phyloP scores from a whole-genome alignment of 768 basidiomycete species.

The Mycena latifolia region DNA sequence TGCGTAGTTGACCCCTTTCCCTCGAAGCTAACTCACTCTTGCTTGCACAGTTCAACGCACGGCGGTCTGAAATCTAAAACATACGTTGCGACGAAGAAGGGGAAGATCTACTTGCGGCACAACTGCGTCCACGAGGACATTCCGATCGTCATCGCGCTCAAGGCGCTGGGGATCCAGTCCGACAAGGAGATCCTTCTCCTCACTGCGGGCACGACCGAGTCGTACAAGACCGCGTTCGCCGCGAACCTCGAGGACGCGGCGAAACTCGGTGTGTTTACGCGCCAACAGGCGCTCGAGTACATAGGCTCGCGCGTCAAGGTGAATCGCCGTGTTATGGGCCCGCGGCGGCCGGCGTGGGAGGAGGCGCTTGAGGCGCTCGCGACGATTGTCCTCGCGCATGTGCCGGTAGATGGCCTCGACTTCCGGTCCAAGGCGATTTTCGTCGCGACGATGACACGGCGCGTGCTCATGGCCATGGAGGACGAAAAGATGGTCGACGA shows the following conservation, averaged over 20 bases:
- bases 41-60: conserved; percentile 72
- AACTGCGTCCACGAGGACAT: conserved; percentile 98
- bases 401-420: conserved; percentile 90
- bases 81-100: conserved; percentile 95
- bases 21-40: neutral
- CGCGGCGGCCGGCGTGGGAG: conserved; percentile 89
- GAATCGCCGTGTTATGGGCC: conserved; percentile 84
- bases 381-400: conserved; percentile 96
- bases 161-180: conserved; percentile 95
- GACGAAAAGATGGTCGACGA: conserved; percentile 99
- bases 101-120: conserved; percentile 95
- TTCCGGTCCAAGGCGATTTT: conserved; percentile 96
- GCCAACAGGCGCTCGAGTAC: conserved; percentile 94
- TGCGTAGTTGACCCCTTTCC: conserved; percentile 53
- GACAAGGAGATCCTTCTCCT: conserved; percentile 98
- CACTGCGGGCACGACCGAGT: conserved; percentile 92
- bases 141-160: conserved; percentile 95
- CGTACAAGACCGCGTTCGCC: conserved; percentile 88
- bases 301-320: conserved; percentile 94
- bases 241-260: conserved; percentile 96
- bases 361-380: conserved; percentile 97
- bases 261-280: conserved; percentile 90
- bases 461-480: conserved; percentile 96
- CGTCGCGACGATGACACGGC: conserved; percentile 96
- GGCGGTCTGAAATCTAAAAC: conserved; percentile 96